These are phyloP conservation scores for Xylaria sp. DNA, from an alignment of 2,329 filamentous ascomycete species.

Conservation along the genomic window DNA sequence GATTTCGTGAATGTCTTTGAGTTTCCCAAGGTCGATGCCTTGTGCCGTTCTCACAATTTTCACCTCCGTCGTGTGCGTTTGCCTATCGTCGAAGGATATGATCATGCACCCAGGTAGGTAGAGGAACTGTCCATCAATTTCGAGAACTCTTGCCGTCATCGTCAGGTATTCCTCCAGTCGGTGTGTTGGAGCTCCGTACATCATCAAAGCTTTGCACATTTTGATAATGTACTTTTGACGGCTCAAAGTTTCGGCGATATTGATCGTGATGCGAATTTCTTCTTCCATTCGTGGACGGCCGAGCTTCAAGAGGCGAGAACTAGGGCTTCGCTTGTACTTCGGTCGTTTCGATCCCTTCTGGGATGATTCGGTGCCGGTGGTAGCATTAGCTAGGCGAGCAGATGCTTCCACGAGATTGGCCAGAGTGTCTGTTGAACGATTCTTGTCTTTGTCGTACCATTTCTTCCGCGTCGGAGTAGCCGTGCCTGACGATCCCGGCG, in stretches of 20 bases:
- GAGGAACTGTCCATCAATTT: constrained; percentile 88
- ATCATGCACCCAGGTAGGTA: constrained; percentile 96
- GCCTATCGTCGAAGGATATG: constrained; percentile 83
- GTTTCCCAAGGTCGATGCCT: constrained; percentile 78
- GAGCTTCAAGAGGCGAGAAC: constrained; percentile 50
- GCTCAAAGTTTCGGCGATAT: constrained; percentile 75
- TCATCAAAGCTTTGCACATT: constrained; percentile 87
- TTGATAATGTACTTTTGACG: constrained; percentile 86
- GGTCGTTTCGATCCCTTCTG: constrained; percentile 50
- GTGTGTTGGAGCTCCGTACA: constrained; percentile 90
- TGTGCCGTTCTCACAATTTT: constrained; percentile 73
- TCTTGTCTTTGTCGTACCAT: constrained; percentile 62
- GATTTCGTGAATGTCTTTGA: constrained; percentile 78
- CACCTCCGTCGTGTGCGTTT: constrained; percentile 74
- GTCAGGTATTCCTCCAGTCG: constrained; percentile 91
- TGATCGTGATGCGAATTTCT: constrained; percentile 59
- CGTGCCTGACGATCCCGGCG: constrained; percentile 54
- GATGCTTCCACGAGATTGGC: constrained; percentile 61
- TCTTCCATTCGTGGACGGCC: constrained; percentile 56
- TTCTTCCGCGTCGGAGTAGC: constrained; percentile 58
- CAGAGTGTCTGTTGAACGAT: constrained; percentile 59
- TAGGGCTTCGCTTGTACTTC: constrained; percentile 53
- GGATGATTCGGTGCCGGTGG: constrained; percentile 33
- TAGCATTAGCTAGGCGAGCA: constrained; percentile 54
- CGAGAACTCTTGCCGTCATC: constrained; percentile 88